Evolutionary conservation across 257 asterid species (phyloP).

Genomic region (Solanum megistacrolobum): DNA sequence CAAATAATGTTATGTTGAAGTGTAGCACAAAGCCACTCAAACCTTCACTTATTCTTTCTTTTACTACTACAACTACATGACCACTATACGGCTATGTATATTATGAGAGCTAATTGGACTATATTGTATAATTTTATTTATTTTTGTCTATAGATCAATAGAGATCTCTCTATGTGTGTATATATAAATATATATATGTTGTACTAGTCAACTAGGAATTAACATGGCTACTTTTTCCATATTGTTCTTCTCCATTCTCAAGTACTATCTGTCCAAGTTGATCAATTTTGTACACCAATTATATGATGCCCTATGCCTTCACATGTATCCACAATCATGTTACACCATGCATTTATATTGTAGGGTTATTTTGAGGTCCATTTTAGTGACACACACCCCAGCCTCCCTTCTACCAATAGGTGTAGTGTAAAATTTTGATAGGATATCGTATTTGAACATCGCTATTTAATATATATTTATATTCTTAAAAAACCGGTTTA

Average conservation of each 20-base stretch:
- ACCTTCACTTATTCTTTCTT: constrained; percentile 32
- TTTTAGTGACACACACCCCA: not conserved
- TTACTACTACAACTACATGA: constrained; percentile 36
- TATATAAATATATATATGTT: not conserved
- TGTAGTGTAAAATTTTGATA: not conserved
- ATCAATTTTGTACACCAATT: constrained; percentile 14
- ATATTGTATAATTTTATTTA: not conserved
- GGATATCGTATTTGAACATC: not conserved
- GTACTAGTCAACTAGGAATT: constrained; percentile 33
- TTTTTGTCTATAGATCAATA: not conserved
- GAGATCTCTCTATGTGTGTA: not conserved
- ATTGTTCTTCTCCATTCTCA: constrained; percentile 7
- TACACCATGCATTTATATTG: not conserved
- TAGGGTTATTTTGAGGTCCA: not conserved
- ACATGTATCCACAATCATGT: constrained; percentile 30
- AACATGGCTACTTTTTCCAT: constrained; percentile 4
- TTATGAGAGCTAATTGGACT: not conserved
- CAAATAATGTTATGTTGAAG: constrained; percentile 31
- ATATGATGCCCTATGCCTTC: constrained; percentile 17
- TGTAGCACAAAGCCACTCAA: constrained; percentile 26
- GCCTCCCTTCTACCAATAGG: not conserved
- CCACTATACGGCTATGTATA: not conserved
- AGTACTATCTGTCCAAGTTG: constrained; percentile 19
- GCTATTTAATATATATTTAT: not conserved
- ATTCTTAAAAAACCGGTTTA: not conserved